Conservation (phyloP, 2,329 filamentous ascomycete species). For the Pseudopyrenochaeta lycopersici region DNA sequence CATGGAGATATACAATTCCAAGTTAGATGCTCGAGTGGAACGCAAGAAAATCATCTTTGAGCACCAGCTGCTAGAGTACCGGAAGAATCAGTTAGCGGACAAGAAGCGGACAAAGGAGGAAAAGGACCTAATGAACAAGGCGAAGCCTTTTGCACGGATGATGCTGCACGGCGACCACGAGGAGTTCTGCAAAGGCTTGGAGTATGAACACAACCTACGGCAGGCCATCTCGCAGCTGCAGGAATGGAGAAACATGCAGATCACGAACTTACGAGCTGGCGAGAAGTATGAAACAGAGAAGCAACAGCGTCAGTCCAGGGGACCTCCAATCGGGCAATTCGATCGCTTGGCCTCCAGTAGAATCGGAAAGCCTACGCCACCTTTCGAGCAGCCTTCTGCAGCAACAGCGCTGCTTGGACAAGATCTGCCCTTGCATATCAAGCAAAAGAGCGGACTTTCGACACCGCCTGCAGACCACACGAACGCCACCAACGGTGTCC, state of each 20-base stretch:
- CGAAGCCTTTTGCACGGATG: conserved; percentile 95
- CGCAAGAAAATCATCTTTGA: conserved; percentile 97
- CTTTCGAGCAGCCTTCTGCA: conserved; percentile 74
- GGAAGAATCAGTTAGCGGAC: conserved; percentile 86
- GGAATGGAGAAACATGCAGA: conserved; percentile 87
- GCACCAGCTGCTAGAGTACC: conserved; percentile 90
- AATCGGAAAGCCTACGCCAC: conserved; percentile 70
- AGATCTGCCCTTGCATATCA: conserved; percentile 73
- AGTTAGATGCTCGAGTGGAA: conserved; percentile 88
- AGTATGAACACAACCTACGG: conserved; percentile 90
- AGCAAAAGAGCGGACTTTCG: conserved; percentile 52
- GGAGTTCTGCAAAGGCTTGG: conserved; percentile 80
- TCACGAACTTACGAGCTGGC: conserved; percentile 83
- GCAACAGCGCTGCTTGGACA: conserved; percentile 80
- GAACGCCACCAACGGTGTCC: conserved; percentile 37
- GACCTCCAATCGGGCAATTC: conserved; percentile 78
- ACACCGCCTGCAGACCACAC: conserved; percentile 52
- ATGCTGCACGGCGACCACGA: conserved; percentile 96
- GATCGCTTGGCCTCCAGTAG: conserved; percentile 81
- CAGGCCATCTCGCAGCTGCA: conserved; percentile 90
- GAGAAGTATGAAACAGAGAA: conserved; percentile 96
- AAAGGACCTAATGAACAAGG: conserved; percentile 86
- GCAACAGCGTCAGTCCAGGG: conserved; percentile 71
- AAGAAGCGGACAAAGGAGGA: conserved; percentile 98
- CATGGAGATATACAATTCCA: conserved; percentile 97